Conservation (phyloP, 805 yeast genomes). For the Lipomyces sp. region DNA sequence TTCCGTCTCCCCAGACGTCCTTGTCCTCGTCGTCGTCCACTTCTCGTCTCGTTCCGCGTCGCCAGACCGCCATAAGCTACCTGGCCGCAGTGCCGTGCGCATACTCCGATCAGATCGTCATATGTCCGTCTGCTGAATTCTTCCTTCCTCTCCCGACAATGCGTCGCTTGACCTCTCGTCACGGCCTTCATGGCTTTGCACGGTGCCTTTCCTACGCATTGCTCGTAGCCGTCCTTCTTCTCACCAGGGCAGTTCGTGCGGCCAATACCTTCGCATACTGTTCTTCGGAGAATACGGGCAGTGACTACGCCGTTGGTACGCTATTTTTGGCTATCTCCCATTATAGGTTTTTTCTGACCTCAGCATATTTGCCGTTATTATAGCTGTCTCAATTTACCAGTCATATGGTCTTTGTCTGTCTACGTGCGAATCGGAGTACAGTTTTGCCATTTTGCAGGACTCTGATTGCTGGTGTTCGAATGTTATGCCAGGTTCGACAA, state of each 20-base stretch:
- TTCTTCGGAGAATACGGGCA: constrained; percentile 44
- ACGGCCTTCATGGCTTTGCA: not conserved
- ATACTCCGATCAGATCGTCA: too few relatives aligned
- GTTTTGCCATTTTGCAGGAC: constrained; percentile 54
- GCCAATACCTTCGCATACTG: constrained; percentile 36
- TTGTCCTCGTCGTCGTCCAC: too few relatives aligned
- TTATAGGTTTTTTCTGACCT: too few relatives aligned
- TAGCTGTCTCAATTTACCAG: constrained; percentile 41
- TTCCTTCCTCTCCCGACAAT: too few relatives aligned
- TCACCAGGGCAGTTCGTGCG: not conserved
- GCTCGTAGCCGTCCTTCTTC: not conserved
- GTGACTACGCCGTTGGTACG: constrained; percentile 27
- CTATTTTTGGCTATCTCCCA: not conserved
- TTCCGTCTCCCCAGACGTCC: too few relatives aligned
- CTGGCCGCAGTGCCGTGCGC: too few relatives aligned
- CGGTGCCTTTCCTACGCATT: not conserved
- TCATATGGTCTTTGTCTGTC: constrained; percentile 53
- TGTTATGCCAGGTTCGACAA: constrained; percentile 46
- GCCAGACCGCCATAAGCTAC: too few relatives aligned
- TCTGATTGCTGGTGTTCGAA: constrained; percentile 62
- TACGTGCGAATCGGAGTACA: constrained; percentile 45
- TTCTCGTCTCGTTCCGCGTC: too few relatives aligned
- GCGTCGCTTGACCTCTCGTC: not conserved
- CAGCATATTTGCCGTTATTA: too few relatives aligned
- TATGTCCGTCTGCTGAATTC: too few relatives aligned